phyloP scores from a whole-genome alignment of 805 yeast species.

The Candida stauntonica region DNA sequence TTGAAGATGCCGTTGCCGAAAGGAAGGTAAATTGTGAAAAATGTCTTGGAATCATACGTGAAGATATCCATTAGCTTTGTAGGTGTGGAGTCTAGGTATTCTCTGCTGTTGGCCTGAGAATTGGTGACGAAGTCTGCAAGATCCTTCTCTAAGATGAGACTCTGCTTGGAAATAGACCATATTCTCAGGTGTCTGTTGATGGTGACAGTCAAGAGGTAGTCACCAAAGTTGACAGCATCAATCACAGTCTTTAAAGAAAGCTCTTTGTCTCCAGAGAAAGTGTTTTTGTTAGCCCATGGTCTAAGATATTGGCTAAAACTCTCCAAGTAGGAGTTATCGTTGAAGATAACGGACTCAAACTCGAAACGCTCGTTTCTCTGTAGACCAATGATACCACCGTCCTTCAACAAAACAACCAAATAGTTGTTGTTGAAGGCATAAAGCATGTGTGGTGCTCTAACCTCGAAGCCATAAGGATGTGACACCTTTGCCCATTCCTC shows the following conservation, averaged over 20 bases:
- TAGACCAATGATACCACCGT: slow-evolving; percentile 73
- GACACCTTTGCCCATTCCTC: slow-evolving; percentile 62
- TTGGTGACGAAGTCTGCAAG: slow-evolving; percentile 14
- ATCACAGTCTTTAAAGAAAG: slow-evolving; percentile 34
- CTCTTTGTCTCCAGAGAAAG: slow-evolving; percentile 38
- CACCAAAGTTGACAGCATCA: slow-evolving; percentile 25
- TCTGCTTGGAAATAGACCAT: slow-evolving; percentile 48
- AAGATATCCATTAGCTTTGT: slow-evolving; percentile 27
- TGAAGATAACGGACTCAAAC: slow-evolving; percentile 46
- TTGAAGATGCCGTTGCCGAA: slow-evolving; percentile 40
- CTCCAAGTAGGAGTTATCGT: slow-evolving; percentile 46
- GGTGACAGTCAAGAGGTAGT: slow-evolving; percentile 44
- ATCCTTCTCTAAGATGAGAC: slow-evolving; percentile 27
- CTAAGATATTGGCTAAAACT: slow-evolving; percentile 31
- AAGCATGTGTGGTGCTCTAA: slow-evolving; percentile 52
- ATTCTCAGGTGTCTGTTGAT: slow-evolving; percentile 50
- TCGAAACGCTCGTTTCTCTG: slow-evolving; percentile 20
- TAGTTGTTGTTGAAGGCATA: slow-evolving; percentile 41
- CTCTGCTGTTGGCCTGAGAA: slow-evolving; percentile 17
- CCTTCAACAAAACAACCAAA: slow-evolving; percentile 57
- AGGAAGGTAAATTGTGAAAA: slow-evolving; percentile 38
- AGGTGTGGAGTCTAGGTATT: slow-evolving; percentile 30
- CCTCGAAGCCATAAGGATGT: slow-evolving; percentile 60
- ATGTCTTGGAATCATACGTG: slow-evolving; percentile 6
- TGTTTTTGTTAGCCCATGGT: slow-evolving; percentile 23